A percentile compares a stretch with the other conserved stretches of the same genome.
Conservation (phyloP, 2,329 filamentous ascomycete genomes). For the Trichoderma arundinaceum region DNA sequence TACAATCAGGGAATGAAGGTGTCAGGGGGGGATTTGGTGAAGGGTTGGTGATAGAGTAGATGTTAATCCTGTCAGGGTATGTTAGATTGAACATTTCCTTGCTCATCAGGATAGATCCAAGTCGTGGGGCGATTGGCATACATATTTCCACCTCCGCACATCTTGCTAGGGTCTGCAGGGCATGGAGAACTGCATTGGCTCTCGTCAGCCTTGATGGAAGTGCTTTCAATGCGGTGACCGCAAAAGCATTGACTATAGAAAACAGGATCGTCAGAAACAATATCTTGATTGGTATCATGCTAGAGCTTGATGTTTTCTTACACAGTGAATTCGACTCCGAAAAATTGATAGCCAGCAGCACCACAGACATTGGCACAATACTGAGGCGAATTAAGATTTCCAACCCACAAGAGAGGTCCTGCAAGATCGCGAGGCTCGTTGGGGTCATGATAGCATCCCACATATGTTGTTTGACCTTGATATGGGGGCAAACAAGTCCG, state of each 20-base stretch:
- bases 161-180: slow-evolving; percentile 30
- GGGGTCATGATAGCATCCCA: slow-evolving; percentile 32
- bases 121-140: not conserved
- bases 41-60: slow-evolving; percentile 32
- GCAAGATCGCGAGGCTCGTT: slow-evolving; percentile 32
- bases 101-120: not conserved
- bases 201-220: slow-evolving; percentile 31
- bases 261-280: not conserved
- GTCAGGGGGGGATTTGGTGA: slow-evolving; percentile 29
- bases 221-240: slow-evolving; percentile 31
- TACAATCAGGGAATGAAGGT: slow-evolving; percentile 38
- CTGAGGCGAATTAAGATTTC: slow-evolving; percentile 31
- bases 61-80: slow-evolving; percentile 31
- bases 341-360: slow-evolving; percentile 32
- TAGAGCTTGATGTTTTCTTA: not conserved
- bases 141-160: slow-evolving; percentile 32
- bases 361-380: slow-evolving; percentile 35
- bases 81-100: not conserved
- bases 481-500: slow-evolving; percentile 32
- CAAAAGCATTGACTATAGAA: slow-evolving; percentile 33
- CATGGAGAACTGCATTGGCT: slow-evolving; percentile 30
- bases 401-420: slow-evolving; percentile 30
- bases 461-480: slow-evolving; percentile 22
- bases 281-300: not conserved
- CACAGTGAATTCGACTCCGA: slow-evolving; percentile 32